Conservation (phyloP, 352 stramenopile species). For the Pythium insidiosum region DNA sequence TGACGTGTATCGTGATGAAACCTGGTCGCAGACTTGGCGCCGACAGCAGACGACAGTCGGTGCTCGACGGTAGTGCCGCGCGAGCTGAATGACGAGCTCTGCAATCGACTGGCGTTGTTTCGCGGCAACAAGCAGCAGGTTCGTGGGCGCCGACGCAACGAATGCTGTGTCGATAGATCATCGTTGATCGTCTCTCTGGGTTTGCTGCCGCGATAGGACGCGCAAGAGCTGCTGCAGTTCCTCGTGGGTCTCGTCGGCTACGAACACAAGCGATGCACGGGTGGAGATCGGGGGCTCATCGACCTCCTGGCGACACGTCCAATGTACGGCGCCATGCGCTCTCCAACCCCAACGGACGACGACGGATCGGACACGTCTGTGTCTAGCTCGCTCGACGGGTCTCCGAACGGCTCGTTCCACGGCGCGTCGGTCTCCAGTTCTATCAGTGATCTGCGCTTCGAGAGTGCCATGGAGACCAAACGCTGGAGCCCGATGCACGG, state of each 20-base stretch:
- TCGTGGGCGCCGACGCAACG: not conserved
- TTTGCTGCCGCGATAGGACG: too few relatives aligned
- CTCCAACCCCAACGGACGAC: not conserved
- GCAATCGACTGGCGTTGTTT: slow-evolving; percentile 42
- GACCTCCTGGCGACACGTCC: slow-evolving; percentile 23
- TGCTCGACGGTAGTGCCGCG: slow-evolving; percentile 32
- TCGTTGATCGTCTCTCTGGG: not conserved
- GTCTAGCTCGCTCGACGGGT: too few relatives aligned
- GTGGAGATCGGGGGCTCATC: slow-evolving; percentile 45
- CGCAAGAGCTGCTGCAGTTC: slow-evolving; percentile 81
- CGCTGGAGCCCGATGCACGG: slow-evolving; percentile 75
- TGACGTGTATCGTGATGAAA: too few relatives aligned
- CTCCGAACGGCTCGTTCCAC: too few relatives aligned
- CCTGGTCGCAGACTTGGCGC: slow-evolving; percentile 14
- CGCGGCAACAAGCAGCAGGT: slow-evolving; percentile 79
- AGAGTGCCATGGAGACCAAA: slow-evolving; percentile 50
- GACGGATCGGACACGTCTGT: too few relatives aligned
- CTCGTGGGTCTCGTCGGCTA: slow-evolving; percentile 75
- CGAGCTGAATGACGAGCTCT: slow-evolving; percentile 53
- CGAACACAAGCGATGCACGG: slow-evolving; percentile 40
- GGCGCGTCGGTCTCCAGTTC: slow-evolving; percentile 25
- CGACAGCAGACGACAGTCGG: slow-evolving; percentile 3
- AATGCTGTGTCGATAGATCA: not conserved
- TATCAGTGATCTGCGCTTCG: slow-evolving; percentile 63
- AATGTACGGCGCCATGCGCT: not conserved